Evolutionary conservation across 2,329 filamentous ascomycete genomes (phyloP).

Genomic region (Calonectria pseudoturangicola): DNA sequence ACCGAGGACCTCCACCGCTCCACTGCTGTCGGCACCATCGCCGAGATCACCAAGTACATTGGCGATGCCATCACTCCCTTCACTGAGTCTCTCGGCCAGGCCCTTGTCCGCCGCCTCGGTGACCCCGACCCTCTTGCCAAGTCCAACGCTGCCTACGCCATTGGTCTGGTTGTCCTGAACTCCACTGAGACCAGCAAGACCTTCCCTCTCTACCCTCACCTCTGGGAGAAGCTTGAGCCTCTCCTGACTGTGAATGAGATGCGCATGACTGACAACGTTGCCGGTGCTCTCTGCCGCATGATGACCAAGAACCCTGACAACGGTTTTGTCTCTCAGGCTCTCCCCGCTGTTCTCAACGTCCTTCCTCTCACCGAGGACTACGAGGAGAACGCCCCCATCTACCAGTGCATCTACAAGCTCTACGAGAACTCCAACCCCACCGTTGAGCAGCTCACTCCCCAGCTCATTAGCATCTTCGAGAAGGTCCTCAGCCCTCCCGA

Average conservation of each 20-base stretch:
- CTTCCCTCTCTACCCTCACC: slow-evolving; percentile 84
- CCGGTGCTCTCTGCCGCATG: slow-evolving; percentile 93
- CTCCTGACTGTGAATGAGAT: slow-evolving; percentile 86
- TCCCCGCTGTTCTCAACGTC: slow-evolving; percentile 85
- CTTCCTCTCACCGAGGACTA: slow-evolving; percentile 94
- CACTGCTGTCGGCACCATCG: slow-evolving; percentile 92
- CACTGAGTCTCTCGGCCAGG: slow-evolving; percentile 84
- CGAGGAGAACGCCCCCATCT: slow-evolving; percentile 97
- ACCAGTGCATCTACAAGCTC: slow-evolving; percentile 90
- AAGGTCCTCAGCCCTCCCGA: slow-evolving; percentile 82
- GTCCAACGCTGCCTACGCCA: slow-evolving; percentile 95
- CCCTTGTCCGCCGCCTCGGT: slow-evolving; percentile 88
- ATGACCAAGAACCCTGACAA: slow-evolving; percentile 91
- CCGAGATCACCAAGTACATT: slow-evolving; percentile 92
- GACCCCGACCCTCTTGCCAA: slow-evolving; percentile 95
- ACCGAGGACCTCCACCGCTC: slow-evolving; percentile 91
- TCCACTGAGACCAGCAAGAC: slow-evolving; percentile 82
- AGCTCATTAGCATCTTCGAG: slow-evolving; percentile 82
- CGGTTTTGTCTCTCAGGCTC: slow-evolving; percentile 86
- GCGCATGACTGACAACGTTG: slow-evolving; percentile 92
- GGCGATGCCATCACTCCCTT: slow-evolving; percentile 86
- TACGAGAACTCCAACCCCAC: slow-evolving; percentile 83
- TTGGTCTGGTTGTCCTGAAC: slow-evolving; percentile 88
- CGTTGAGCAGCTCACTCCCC: slow-evolving; percentile 81
- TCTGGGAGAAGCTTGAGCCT: slow-evolving; percentile 90